Percentiles rank a stretch among this genome's conserved stretches.
Conservation (phyloP, 148 eudicot genomes). For the Gaultheria prostrata region DNA sequence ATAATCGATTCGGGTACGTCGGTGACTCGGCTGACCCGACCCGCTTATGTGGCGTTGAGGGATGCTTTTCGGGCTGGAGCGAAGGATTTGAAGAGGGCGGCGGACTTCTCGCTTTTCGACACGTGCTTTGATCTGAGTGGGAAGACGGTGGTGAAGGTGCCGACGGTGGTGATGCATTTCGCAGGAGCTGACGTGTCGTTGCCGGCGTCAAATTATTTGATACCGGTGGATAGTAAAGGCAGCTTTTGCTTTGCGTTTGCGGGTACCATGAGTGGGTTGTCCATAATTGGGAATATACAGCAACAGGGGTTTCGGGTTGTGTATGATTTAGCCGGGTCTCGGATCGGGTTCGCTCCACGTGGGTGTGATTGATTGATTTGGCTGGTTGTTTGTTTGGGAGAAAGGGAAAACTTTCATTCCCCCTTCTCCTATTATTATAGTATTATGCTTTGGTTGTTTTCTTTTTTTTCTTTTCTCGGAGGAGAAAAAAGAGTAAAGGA, state of each 20-base stretch:
- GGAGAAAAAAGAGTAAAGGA: background rate
- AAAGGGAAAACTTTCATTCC: background rate
- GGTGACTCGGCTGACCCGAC: slow-evolving; percentile 77
- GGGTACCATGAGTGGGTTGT: slow-evolving; percentile 71
- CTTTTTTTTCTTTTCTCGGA: background rate
- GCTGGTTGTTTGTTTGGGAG: background rate
- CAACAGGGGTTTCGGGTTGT: slow-evolving; percentile 91
- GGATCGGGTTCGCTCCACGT: slow-evolving; percentile 76
- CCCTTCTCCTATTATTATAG: background rate
- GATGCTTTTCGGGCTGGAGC: slow-evolving; percentile 76
- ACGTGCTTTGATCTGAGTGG: slow-evolving; percentile 90
- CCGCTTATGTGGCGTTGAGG: slow-evolving; percentile 71
- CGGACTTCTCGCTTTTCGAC: slow-evolving; percentile 78
- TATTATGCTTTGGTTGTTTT: background rate
- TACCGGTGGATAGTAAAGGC: slow-evolving; percentile 81
- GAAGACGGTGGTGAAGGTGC: slow-evolving; percentile 74
- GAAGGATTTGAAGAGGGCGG: slow-evolving; percentile 42
- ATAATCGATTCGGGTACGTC: slow-evolving; percentile 91
- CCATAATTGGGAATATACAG: slow-evolving; percentile 92
- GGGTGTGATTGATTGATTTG: slow-evolving; percentile 50
- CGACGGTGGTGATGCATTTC: slow-evolving; percentile 87
- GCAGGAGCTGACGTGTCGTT: slow-evolving; percentile 65
- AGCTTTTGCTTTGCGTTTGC: slow-evolving; percentile 94
- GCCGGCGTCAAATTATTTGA: slow-evolving; percentile 84
- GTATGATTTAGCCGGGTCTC: slow-evolving; percentile 57